Evolutionary conservation across 2,329 filamentous ascomycete species (phyloP).

Genomic region (Microsporum ferrugineum): DNA sequence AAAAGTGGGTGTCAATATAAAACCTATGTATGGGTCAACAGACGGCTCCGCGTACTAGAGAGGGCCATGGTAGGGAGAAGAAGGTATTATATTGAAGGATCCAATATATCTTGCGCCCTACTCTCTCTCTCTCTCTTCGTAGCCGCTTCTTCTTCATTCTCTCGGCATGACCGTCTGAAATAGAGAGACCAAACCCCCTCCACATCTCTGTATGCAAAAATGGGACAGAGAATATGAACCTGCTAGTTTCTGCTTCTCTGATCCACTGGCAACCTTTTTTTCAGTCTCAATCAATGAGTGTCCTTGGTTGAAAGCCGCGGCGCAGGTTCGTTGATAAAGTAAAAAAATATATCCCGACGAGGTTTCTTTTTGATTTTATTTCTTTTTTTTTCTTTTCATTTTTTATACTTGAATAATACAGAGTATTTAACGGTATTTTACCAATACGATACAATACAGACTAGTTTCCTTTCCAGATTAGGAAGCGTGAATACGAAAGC

Average conservation of each 20-base stretch:
- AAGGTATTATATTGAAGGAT: neutral
- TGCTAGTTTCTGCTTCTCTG: neutral
- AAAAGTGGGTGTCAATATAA: neutral
- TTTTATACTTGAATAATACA: neutral
- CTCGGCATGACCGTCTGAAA: neutral
- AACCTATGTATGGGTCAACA: neutral
- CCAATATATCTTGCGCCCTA: neutral
- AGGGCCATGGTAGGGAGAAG: neutral
- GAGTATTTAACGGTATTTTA: neutral
- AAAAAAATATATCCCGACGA: neutral
- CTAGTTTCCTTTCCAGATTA: neutral
- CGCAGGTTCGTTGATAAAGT: neutral
- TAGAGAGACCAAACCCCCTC: neutral
- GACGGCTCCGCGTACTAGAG: neutral
- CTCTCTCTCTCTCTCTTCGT: neutral
- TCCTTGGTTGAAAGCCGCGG: slow-evolving; percentile 7
- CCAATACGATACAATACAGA: neutral
- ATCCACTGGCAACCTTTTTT: neutral
- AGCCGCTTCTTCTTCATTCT: neutral
- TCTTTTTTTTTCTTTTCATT: neutral
- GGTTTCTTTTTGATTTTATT: neutral
- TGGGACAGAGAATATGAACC: neutral
- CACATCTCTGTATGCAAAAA: neutral
- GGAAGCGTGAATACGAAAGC: neutral
- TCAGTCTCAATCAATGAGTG: neutral